phyloP scores from a whole-genome alignment of 352 stramenopile genomes.

The Elongisporangium senticosum region DNA sequence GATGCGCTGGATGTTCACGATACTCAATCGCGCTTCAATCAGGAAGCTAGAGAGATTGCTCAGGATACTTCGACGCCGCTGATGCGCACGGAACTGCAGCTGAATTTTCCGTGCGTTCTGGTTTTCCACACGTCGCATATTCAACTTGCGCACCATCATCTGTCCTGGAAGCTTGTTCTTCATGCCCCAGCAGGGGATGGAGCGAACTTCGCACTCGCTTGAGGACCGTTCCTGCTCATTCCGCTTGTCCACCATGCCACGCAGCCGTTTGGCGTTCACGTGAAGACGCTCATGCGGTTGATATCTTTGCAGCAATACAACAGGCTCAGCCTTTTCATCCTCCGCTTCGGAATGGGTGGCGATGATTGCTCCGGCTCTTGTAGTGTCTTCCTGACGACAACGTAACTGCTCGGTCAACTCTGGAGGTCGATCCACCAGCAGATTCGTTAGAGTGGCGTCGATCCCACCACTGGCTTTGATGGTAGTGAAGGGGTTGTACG shows the following conservation, averaged over 20 bases:
- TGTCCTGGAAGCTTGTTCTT: slow-evolving; percentile 46
- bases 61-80: slow-evolving; percentile 23
- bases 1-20: slow-evolving; percentile 48
- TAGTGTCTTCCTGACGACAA: slow-evolving; percentile 45
- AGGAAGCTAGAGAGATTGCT: slow-evolving; percentile 32
- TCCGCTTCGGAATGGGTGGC: neutral
- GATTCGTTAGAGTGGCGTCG: slow-evolving; percentile 31
- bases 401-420: slow-evolving; percentile 40
- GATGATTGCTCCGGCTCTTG: neutral
- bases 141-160: slow-evolving; percentile 37
- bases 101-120: slow-evolving; percentile 47
- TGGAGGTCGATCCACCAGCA: slow-evolving; percentile 23
- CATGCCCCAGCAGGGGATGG: slow-evolving; percentile 14
- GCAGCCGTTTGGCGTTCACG: slow-evolving; percentile 30
- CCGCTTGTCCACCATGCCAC: slow-evolving; percentile 27
- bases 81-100: slow-evolving; percentile 39
- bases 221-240: slow-evolving; percentile 19
- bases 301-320: slow-evolving; percentile 6
- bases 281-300: slow-evolving; percentile 6
- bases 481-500: slow-evolving; percentile 50
- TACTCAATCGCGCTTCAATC: slow-evolving; percentile 15
- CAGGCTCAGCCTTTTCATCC: slow-evolving; percentile 1
- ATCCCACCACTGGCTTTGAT: slow-evolving; percentile 53
- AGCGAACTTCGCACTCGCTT: slow-evolving; percentile 25
- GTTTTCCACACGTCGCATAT: slow-evolving; percentile 31